Conservation (phyloP, 2,329 filamentous ascomycete genomes). For the Colletotrichum limetticola region DNA sequence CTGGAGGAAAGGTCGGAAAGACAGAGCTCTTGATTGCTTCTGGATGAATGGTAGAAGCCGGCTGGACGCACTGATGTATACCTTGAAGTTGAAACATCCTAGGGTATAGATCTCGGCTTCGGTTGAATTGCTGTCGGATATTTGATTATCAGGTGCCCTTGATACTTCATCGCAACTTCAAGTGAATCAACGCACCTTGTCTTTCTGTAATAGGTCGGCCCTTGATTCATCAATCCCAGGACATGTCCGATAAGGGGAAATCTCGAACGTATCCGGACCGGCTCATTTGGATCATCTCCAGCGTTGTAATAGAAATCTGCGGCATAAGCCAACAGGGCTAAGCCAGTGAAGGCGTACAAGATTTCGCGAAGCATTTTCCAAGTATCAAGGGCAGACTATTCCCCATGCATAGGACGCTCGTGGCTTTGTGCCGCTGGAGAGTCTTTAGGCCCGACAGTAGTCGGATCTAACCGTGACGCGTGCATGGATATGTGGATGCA, state of each 20-base stretch:
- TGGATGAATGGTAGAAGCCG: slow-evolving; percentile 42
- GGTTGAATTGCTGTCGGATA: not conserved
- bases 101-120: slow-evolving; percentile 43
- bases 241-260: slow-evolving; percentile 34
- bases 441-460: not conserved
- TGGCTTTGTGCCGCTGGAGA: not conserved
- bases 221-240: slow-evolving; percentile 24
- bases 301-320: slow-evolving; percentile 3
- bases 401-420: not conserved
- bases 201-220: slow-evolving; percentile 18
- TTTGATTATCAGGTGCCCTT: not conserved
- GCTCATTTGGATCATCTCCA: slow-evolving; percentile 22
- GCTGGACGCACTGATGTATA: slow-evolving; percentile 41
- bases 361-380: slow-evolving; percentile 14
- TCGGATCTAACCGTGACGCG: not conserved
- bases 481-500: not conserved
- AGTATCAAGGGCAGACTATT: not conserved
- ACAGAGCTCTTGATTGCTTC: slow-evolving; percentile 37
- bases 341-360: not conserved
- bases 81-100: slow-evolving; percentile 40
- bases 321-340: slow-evolving; percentile 5
- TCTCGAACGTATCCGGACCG: slow-evolving; percentile 10
- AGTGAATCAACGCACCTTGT: slow-evolving; percentile 13
- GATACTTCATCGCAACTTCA: not conserved
- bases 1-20: slow-evolving; percentile 43